phyloP scores from a whole-genome alignment of 805 yeast species.

The Millerago galiae region DNA sequence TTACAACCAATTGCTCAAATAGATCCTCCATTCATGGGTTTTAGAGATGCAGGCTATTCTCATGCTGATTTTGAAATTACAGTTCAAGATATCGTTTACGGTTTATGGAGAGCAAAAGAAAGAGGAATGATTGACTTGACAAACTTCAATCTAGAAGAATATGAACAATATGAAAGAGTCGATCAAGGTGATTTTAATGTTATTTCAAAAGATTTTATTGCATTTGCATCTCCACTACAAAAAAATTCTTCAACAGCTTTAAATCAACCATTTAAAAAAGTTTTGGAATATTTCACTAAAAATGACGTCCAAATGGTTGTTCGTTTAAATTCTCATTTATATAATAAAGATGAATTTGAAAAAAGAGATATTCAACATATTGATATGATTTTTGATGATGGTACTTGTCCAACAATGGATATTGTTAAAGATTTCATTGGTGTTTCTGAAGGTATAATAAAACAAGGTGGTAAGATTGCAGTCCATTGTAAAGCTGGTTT shows the following conservation, averaged over 20 bases:
- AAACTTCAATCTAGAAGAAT: slow-evolving; percentile 83
- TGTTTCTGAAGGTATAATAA: slow-evolving; percentile 85
- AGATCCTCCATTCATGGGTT: slow-evolving; percentile 90
- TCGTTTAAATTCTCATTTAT: slow-evolving; percentile 84
- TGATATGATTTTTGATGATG: slow-evolving; percentile 96
- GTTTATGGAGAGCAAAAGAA: slow-evolving; percentile 96
- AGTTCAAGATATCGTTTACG: slow-evolving; percentile 92
- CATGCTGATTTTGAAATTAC: slow-evolving; percentile 90
- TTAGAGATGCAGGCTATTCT: slow-evolving; percentile 96
- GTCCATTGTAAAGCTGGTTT: slow-evolving; percentile 99
- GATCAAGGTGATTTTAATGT: slow-evolving; percentile 96
- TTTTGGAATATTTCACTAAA: slow-evolving; percentile 65
- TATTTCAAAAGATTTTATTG: slow-evolving; percentile 87
- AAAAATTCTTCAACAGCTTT: slow-evolving; percentile 36
- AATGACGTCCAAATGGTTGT: slow-evolving; percentile 84
- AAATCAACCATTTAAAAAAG: slow-evolving; percentile 76
- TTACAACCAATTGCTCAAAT: slow-evolving; percentile 89
- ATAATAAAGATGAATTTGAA: slow-evolving; percentile 79
- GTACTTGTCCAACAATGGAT: slow-evolving; percentile 94
- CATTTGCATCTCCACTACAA: slow-evolving; percentile 95
- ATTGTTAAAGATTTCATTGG: slow-evolving; percentile 91
- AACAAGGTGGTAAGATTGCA: slow-evolving; percentile 86
- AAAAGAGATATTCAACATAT: slow-evolving; percentile 80
- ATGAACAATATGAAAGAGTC: slow-evolving; percentile 90
- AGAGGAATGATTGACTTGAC: slow-evolving; percentile 83